Base-by-base conservation (phyloP, 305 asterid genomes). In the Plantago rigida region DNA sequence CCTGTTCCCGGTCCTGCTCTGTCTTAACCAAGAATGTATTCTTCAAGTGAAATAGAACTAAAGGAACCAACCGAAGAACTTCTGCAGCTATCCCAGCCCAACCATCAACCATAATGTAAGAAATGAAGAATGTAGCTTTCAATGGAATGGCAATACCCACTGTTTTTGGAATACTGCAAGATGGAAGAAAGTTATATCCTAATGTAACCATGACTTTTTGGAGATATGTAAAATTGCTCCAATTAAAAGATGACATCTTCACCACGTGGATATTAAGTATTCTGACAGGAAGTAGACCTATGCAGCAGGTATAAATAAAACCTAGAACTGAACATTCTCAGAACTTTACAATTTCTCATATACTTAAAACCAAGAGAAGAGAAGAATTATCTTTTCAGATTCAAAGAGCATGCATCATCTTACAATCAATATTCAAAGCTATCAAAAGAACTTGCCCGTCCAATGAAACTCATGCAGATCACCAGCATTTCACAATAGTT, bases 21-120 rank as follows among this genome's bases (percentile, higher is more conserved):
- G 98, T 88, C 80, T 91, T 92, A 19, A 92, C 98, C 74, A 88
- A 71, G 78, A 92, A 88, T 29, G 93, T 66, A 56, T 88, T 86
- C 75, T 88, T 92, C 24, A 88, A 67, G 73, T 87, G 98, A 69
- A 82, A 88, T 60, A 83, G 17, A 7, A 86, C 47, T 42, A 86
- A 68, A 28, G 96, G 94, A 69, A 80, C 80, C 74, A 86, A 49
- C 73, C 98, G 77, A 19, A 91, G 76, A 61, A 88, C 75, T 82
- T 91, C 98, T 13, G 85, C 98, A 42, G 96, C 98, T 52, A 86
- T 66, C 15, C 95, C 96, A 13, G 98, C 90, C 96, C 96, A 91
- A 59, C 96, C 98, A 73, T 91, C 98, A 46, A 91, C 96, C 98
- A 88, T 91, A 69, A 91, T 80, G 59, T 87, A 87, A 34, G 94